Conservation (phyloP, 805 yeast genomes). For the Saccharomycopsis fodiens region DNA sequence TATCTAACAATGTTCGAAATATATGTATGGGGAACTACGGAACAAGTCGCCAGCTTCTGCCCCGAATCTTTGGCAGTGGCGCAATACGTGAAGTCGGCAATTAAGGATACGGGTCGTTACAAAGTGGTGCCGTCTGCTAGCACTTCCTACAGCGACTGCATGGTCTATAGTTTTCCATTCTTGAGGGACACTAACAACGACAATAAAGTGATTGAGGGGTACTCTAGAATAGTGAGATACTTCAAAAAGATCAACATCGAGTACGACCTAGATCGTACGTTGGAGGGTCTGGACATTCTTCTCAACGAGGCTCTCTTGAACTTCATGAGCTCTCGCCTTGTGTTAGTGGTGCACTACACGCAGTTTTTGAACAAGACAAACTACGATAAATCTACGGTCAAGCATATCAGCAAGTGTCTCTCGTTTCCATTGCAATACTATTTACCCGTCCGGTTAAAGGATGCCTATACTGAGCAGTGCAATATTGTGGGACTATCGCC, state of each 20-base stretch:
- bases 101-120: neutral
- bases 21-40: conserved; percentile 17
- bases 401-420: conserved; percentile 41
- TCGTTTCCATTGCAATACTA: conserved; percentile 74
- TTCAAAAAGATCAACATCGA: conserved; percentile 6
- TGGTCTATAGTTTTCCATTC: conserved; percentile 13
- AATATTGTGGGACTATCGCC: neutral
- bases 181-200: conserved; percentile 9
- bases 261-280: conserved; percentile 4
- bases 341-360: conserved; percentile 9
- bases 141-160: conserved; percentile 2
- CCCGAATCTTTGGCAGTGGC: conserved; percentile 17
- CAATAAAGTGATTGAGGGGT: conserved; percentile 12
- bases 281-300: conserved; percentile 4
- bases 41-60: conserved; percentile 7
- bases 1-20: conserved; percentile 9
- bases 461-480: neutral
- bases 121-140: conserved; percentile 6
- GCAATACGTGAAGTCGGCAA: conserved; percentile 10
- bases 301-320: conserved; percentile 5
- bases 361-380: conserved; percentile 45
- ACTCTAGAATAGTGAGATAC: conserved; percentile 6
- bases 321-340: conserved; percentile 10
- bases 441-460: conserved; percentile 37
- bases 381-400: conserved; percentile 54